Percentiles rank a stretch among this genome's conserved stretches.
Evolutionary conservation across 495 filamentous ascomycete genomes (phyloP).

Genomic region (Penicillium daleae): DNA sequence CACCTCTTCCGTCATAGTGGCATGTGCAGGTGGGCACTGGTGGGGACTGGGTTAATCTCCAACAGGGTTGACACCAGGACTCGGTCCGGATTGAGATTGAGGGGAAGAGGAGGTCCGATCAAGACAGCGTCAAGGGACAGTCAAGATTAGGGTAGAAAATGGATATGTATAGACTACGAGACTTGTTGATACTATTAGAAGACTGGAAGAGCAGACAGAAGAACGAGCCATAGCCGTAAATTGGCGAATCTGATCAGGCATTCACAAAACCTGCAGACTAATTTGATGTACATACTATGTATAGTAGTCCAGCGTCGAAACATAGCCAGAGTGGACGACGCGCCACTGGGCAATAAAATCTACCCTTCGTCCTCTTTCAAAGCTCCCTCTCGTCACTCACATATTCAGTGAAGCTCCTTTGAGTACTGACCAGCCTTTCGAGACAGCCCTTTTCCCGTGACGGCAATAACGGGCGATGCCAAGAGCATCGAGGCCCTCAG

Average conservation of each 20-base stretch:
- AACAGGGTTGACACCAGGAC: conserved; percentile 2
- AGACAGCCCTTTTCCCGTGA: not conserved
- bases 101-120: not conserved
- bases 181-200: not conserved
- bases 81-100: conserved; percentile 7
- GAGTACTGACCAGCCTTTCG: not conserved
- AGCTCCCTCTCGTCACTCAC: not conserved
- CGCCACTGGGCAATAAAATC: not conserved
- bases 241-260: not conserved
- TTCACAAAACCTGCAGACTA: not conserved
- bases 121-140: not conserved
- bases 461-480: conserved; percentile 14
- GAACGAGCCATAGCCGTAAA: not conserved
- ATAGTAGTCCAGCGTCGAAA: not conserved
- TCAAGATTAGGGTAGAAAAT: not conserved
- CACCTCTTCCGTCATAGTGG: conserved; percentile 32
- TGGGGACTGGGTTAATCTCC: conserved; percentile 10
- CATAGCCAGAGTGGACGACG: conserved; percentile 6
- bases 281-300: not conserved
- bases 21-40: conserved; percentile 18
- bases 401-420: not conserved
- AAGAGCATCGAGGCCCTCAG: conserved; percentile 14
- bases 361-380: not conserved
- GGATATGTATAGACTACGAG: not conserved
- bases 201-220: not conserved